phyloP scores from a whole-genome alignment of 352 stramenopile genomes.

The Pythium sp. region DNA sequence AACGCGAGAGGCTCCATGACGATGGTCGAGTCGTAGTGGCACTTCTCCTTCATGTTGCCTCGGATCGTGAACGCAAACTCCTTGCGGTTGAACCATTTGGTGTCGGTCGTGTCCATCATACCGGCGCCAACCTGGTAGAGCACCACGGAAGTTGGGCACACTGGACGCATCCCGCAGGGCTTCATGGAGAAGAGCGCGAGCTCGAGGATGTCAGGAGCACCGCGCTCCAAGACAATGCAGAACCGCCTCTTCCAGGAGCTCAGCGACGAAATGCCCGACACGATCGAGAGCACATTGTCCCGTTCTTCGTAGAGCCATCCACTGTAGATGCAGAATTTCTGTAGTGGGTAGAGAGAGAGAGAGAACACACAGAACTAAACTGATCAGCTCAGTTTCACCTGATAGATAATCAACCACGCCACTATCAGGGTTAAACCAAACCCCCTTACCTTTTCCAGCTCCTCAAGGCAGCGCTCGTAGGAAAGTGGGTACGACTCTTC shows the following conservation, averaged over 20 bases:
- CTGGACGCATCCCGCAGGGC: conserved; percentile 37
- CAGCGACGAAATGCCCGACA: conserved; percentile 55
- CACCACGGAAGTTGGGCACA: conserved; percentile 55
- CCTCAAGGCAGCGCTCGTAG: conserved; percentile 52
- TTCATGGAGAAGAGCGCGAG: conserved; percentile 69
- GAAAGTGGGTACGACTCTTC: conserved; percentile 22
- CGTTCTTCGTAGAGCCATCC: conserved; percentile 65
- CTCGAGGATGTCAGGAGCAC: conserved; percentile 55
- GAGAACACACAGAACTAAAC: conserved; percentile 2
- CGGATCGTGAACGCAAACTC: conserved; percentile 52
- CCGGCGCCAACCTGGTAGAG: conserved; percentile 55
- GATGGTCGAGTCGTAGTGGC: conserved; percentile 29
- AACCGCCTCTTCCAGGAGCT: conserved; percentile 59
- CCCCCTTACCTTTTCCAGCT: conserved; percentile 42
- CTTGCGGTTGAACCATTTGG: conserved; percentile 76
- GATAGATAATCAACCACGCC: not conserved
- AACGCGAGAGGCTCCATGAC: conserved; percentile 51
- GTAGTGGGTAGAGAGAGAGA: not conserved
- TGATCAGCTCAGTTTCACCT: no score
- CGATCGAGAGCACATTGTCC: conserved; percentile 58
- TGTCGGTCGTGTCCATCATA: conserved; percentile 39
- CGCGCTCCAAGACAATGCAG: conserved; percentile 70
- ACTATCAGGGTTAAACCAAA: not conserved
- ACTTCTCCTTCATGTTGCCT: conserved; percentile 33
- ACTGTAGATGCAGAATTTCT: conserved; percentile 58